Evolutionary conservation across 495 filamentous ascomycete genomes (phyloP).

Genomic region (Hypoxylon intermedium): DNA sequence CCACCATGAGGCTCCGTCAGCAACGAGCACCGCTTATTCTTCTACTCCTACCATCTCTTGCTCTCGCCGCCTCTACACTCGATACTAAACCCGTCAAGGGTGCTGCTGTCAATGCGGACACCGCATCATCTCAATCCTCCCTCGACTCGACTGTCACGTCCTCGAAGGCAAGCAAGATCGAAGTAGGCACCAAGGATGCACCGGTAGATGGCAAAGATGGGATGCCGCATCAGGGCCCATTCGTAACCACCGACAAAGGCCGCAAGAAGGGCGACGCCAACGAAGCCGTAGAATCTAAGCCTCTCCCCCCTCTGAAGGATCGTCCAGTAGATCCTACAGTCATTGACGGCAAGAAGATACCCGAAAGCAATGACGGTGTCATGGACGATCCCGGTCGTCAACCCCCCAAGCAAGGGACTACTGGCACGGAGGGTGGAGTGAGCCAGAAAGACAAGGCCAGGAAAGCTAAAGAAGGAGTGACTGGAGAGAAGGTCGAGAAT

Average conservation of each 20-base stretch:
- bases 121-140: conserved; percentile 30
- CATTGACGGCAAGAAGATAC: conserved; percentile 72
- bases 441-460: conserved; percentile 80
- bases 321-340: conserved; percentile 54
- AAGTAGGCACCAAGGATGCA: conserved; percentile 79
- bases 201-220: conserved; percentile 96
- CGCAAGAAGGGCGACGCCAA: conserved; percentile 46
- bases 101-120: conserved; percentile 19
- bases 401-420: conserved; percentile 81
- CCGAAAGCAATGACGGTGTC: conserved; percentile 81
- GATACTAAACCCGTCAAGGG: conserved; percentile 27
- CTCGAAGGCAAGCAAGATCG: conserved; percentile 47
- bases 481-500: conserved; percentile 70
- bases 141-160: conserved; percentile 40
- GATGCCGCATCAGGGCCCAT: conserved; percentile 90
- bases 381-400: conserved; percentile 84
- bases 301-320: conserved; percentile 55
- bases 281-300: conserved; percentile 50
- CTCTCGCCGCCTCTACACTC: conserved; percentile 45
- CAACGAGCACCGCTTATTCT: conserved; percentile 51
- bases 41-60: conserved; percentile 54
- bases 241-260: conserved; percentile 72
- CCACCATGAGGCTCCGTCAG: conserved; percentile 53
- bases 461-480: conserved; percentile 64
- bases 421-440: conserved; percentile 85